Base-by-base conservation (phyloP, 139 green algal species). In the Yamagishiella unicocca region DNA sequence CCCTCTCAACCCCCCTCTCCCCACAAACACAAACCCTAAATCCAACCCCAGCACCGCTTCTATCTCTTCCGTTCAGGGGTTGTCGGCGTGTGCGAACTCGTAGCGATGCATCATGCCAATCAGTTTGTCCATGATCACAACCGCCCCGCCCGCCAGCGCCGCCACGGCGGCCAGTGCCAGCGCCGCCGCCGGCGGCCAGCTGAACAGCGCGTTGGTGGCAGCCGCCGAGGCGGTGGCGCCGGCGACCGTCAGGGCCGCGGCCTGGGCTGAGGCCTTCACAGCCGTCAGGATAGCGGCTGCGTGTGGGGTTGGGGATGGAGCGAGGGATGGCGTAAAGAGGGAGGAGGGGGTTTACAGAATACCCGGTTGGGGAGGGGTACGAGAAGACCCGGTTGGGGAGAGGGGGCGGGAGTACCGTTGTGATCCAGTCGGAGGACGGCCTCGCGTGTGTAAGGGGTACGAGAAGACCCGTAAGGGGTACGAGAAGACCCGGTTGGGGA, bases 31-130 rank as follows among this genome's bases (percentile, higher is more conserved):
- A n/a, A n/a, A n/a, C n/a, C n/a, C n/a, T n/a, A n/a, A n/a, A n/a
- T 58, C 12, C 50, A 12, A 58, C 50, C 50, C 12, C 50, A 12
- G 12, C 50, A 58, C 14, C 50, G 50, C 17, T 17, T 58, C 58
- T 24, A n/a, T 72, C n/a, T 42, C 9, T 19, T 17, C 37, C 10
- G 0, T 14, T 43, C 21, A 82, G 17, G 17, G 45, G 73, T 82
- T 82, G 45, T 82, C 75, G 3, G 50, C 50, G 35, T 83, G 75
- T 2, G 50, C 37, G 21, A 70, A 83, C 75, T 83, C 53, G 35
- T 83, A 83, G 2, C 24, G 19, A 33, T 83, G 75, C 75, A 83
- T 83, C 33, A 83, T 19, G 19, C 75, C 75, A 22, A 83, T 68
- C 21, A 83, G 33, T 3, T 21, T 24, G 33, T 70, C 33, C 17